phyloP scores from a whole-genome alignment of 2,329 filamentous ascomycete genomes.

The Calonectria henricotiae region DNA sequence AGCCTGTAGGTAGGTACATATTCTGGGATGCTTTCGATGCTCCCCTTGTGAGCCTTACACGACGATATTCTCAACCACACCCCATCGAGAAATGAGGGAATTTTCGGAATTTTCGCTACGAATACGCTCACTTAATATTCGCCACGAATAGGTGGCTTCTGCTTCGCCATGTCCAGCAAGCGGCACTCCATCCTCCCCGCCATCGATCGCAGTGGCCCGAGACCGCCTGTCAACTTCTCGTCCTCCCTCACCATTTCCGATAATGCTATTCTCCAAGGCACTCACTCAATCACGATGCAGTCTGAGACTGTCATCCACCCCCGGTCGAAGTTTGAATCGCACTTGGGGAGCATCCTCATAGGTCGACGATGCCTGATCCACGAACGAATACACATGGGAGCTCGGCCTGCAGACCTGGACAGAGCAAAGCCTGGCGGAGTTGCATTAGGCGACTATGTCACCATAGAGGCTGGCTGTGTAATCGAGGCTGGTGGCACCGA shows the following conservation, averaged over 20 bases:
- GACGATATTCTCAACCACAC: neutral
- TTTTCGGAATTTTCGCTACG: neutral
- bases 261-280: conserved; percentile 77
- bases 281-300: conserved; percentile 84
- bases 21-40: conserved; percentile 27
- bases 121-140: conserved; percentile 27
- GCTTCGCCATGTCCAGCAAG: conserved; percentile 63
- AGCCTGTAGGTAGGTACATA: conserved; percentile 34
- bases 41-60: conserved; percentile 24
- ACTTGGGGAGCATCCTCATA: conserved; percentile 83
- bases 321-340: conserved; percentile 84
- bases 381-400: conserved; percentile 76
- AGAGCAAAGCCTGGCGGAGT: conserved; percentile 65
- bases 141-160: neutral
- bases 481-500: conserved; percentile 76
- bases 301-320: conserved; percentile 90
- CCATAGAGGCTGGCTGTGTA: conserved; percentile 73
- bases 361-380: conserved; percentile 87
- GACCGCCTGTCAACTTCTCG: conserved; percentile 75
- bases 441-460: conserved; percentile 73
- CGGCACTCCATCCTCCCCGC: conserved; percentile 72
- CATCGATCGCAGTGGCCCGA: conserved; percentile 69
- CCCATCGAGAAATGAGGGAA: conserved; percentile 38
- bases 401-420: conserved; percentile 53
- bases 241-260: conserved; percentile 75